phyloP scores from a whole-genome alignment of 2,329 filamentous ascomycete genomes.

The Ascosphaera apis region DNA sequence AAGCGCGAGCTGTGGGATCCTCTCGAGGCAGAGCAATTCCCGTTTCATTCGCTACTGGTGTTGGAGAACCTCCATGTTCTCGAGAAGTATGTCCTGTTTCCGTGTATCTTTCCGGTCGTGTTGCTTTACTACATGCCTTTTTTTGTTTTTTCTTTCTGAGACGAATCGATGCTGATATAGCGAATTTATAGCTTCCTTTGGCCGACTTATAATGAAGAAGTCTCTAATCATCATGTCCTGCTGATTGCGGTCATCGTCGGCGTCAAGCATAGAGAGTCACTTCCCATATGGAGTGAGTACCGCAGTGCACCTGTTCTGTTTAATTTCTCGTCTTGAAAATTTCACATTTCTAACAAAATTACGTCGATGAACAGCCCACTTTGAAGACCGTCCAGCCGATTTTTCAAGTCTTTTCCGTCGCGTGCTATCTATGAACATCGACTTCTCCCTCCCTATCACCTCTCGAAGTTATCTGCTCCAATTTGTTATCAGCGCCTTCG shows the following conservation, averaged over 20 bases:
- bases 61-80: conserved; percentile 79
- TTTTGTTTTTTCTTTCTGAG: not conserved
- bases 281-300: conserved; percentile 60
- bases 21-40: conserved; percentile 60
- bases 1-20: conserved; percentile 77
- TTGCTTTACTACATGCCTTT: too few relatives aligned
- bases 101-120: too few relatives aligned
- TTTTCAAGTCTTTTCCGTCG: conserved; percentile 82
- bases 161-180: conserved; percentile 6
- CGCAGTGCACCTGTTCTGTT: not conserved
- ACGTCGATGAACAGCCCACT: conserved; percentile 36
- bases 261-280: conserved; percentile 65
- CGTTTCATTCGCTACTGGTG: conserved; percentile 51
- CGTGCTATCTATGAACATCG: conserved; percentile 65
- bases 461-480: conserved; percentile 65
- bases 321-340: conserved; percentile 1
- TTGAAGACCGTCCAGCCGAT: conserved; percentile 51
- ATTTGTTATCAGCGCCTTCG: conserved; percentile 79
- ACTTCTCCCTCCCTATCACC: conserved; percentile 38
- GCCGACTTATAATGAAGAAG: conserved; percentile 73
- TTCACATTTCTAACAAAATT: conserved; percentile 14
- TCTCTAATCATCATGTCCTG: conserved; percentile 78
- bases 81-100: conserved; percentile 46
- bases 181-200: conserved; percentile 49
- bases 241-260: conserved; percentile 69